These are phyloP conservation scores for Lachancea sp. DNA, from an alignment of 805 yeast genomes.

Conservation along the genomic window DNA sequence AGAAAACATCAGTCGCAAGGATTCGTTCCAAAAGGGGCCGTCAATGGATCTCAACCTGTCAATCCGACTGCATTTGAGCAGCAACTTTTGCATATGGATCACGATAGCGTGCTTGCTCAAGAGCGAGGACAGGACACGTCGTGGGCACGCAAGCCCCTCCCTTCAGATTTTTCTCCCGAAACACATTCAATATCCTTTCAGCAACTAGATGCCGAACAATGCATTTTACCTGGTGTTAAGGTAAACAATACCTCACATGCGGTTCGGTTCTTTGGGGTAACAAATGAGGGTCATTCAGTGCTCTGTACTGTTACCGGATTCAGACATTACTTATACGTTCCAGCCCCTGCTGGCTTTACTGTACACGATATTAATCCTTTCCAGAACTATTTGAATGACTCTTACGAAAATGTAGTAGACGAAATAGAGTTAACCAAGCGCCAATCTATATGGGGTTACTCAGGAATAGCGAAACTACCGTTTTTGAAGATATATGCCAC, in stretches of 20 bases:
- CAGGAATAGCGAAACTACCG: conserved; percentile 69
- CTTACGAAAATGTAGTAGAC: conserved; percentile 51
- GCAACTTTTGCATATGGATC: conserved; percentile 30
- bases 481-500: conserved; percentile 68
- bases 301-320: conserved; percentile 88
- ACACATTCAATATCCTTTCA: conserved; percentile 64
- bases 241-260: conserved; percentile 40
- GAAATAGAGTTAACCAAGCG: conserved; percentile 60
- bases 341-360: conserved; percentile 76
- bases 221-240: conserved; percentile 41
- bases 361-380: conserved; percentile 47
- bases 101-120: conserved; percentile 23
- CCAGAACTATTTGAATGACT: conserved; percentile 39
- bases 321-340: conserved; percentile 82
- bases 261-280: conserved; percentile 88
- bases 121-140: conserved; percentile 28
- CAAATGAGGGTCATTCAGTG: conserved; percentile 80
- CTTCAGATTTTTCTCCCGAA: conserved; percentile 42
- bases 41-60: conserved; percentile 5
- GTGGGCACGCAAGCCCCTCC: conserved; percentile 56
- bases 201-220: conserved; percentile 93
- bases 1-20: conserved; percentile 29
- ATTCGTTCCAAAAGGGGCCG: conserved; percentile 17
- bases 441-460: conserved; percentile 92
- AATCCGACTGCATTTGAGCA: conserved; percentile 22